Percentiles rank a stretch among this genome's conserved stretches.
Evolutionary conservation across 1,139 yeast species (phyloP).

Genomic region (Schizosaccharomyces versatilis): DNA sequence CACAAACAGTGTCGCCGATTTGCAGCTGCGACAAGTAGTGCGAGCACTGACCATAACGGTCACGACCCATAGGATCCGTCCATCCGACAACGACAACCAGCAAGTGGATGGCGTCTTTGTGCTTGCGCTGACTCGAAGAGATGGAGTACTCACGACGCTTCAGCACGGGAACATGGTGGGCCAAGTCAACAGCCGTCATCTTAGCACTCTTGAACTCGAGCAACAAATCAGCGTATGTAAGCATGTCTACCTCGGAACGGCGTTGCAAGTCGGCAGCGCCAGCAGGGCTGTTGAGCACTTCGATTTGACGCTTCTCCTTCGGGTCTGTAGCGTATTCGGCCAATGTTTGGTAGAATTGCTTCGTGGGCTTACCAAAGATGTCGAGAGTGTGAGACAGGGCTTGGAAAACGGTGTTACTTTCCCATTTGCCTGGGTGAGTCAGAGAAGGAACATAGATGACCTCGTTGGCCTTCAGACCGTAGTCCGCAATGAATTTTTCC

Average conservation of each 20-base stretch:
- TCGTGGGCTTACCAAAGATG: slow-evolving; percentile 85
- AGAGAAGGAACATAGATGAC: slow-evolving; percentile 51
- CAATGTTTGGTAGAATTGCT: slow-evolving; percentile 72
- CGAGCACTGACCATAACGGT: slow-evolving; percentile 85
- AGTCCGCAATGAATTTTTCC: slow-evolving; percentile 42
- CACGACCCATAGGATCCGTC: slow-evolving; percentile 70
- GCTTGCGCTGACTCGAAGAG: slow-evolving; percentile 85
- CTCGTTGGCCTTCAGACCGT: slow-evolving; percentile 48
- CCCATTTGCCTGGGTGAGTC: slow-evolving; percentile 35
- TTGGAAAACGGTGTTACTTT: slow-evolving; percentile 65
- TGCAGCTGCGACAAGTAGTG: slow-evolving; percentile 58
- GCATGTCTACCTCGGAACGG: slow-evolving; percentile 67
- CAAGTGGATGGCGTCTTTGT: slow-evolving; percentile 75
- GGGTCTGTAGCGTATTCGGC: slow-evolving; percentile 53
- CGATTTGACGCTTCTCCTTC: slow-evolving; percentile 39
- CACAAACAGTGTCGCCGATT: slow-evolving; percentile 73
- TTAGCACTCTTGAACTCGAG: slow-evolving; percentile 63
- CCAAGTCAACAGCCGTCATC: slow-evolving; percentile 54
- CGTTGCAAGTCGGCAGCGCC: slow-evolving; percentile 75
- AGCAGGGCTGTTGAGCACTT: slow-evolving; percentile 44
- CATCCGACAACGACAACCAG: slow-evolving; percentile 92
- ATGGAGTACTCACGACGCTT: slow-evolving; percentile 98
- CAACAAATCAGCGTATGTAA: slow-evolving; percentile 61
- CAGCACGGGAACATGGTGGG: slow-evolving; percentile 55
- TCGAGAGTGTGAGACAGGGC: slow-evolving; percentile 61